Evolutionary conservation across 306 rosid species (phyloP).

Genomic region (Nissolia schottii): DNA sequence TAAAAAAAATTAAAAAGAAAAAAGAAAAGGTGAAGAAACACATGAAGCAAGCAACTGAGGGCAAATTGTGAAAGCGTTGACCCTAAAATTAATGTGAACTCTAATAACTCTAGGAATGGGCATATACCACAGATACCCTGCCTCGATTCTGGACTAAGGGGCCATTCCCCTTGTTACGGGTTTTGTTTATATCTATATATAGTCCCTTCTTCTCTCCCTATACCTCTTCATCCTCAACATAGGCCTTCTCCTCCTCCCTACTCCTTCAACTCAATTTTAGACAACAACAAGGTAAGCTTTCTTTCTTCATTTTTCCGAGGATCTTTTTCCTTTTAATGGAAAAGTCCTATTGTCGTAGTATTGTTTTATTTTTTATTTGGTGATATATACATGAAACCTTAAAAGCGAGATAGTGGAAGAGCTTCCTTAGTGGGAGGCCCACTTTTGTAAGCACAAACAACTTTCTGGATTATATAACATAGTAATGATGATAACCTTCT

Average conservation of each 20-base stretch:
- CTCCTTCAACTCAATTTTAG: not conserved
- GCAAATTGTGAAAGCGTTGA: conserved; percentile 28
- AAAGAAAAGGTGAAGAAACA: not conserved
- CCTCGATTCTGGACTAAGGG: not conserved
- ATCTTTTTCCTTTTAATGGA: not conserved
- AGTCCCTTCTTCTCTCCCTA: not conserved
- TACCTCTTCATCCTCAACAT: not conserved
- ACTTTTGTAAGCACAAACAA: conserved; percentile 20
- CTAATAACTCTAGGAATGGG: not conserved
- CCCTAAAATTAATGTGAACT: not conserved
- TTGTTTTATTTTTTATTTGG: not conserved
- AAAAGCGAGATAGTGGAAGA: not conserved
- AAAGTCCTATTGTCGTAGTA: not conserved
- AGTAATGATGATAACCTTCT: not conserved
- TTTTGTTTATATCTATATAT: not conserved
- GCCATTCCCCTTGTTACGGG: not conserved
- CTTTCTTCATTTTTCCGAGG: not conserved
- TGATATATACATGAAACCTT: not conserved
- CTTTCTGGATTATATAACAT: not conserved
- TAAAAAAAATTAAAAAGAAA: not conserved
- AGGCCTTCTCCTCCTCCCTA: not conserved
- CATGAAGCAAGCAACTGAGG: not conserved
- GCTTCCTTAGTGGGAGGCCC: conserved; percentile 28
- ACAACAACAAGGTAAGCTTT: conserved; percentile 9
- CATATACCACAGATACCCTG: conserved; percentile 27